Percentiles rank a stretch among this genome's conserved stretches.
These are phyloP conservation scores for Ophiostoma angusticollis DNA, from an alignment of 2,329 filamentous ascomycete species.

Conservation along the genomic window DNA sequence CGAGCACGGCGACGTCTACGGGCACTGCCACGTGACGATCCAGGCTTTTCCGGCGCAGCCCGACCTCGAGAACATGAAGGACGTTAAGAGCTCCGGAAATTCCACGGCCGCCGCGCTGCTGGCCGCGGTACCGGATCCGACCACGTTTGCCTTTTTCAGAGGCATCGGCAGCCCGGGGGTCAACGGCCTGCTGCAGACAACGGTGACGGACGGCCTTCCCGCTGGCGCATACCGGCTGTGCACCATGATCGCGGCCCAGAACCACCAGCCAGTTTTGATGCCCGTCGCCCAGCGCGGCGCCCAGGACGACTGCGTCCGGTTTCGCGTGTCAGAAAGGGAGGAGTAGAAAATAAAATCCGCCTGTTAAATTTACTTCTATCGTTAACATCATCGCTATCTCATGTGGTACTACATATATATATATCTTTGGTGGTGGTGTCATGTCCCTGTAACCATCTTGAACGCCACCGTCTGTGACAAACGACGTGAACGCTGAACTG, in stretches of 20 bases:
- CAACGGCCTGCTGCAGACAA: conserved; percentile 32
- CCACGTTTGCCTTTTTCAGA: conserved; percentile 42
- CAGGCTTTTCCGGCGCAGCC: conserved; percentile 36
- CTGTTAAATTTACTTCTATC: too few species aligned
- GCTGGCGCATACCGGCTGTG: conserved; percentile 37
- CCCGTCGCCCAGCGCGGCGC: conserved; percentile 40
- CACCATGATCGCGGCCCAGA: conserved; percentile 35
- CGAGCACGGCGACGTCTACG: conserved; percentile 25
- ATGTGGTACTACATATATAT: too few species aligned
- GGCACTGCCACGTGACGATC: conserved; percentile 38
- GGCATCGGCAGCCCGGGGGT: conserved; percentile 40
- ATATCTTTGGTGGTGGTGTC: too few species aligned
- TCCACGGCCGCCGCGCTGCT: too few species aligned
- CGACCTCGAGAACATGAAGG: too few species aligned
- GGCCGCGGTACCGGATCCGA: conserved; percentile 21
- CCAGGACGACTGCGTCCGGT: conserved; percentile 40
- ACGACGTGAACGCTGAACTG: too few species aligned
- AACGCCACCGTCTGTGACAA: too few species aligned
- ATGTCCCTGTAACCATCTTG: too few species aligned
- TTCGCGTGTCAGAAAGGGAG: conserved; percentile 24
- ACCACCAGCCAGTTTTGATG: conserved; percentile 46
- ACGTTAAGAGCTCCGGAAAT: too few species aligned
- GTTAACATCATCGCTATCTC: too few species aligned
- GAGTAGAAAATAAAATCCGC: background rate
- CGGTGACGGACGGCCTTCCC: conserved; percentile 32